Evolutionary conservation across 805 yeast genomes (phyloP).

Genomic region (Zygosaccharomyces gambellarensis): DNA sequence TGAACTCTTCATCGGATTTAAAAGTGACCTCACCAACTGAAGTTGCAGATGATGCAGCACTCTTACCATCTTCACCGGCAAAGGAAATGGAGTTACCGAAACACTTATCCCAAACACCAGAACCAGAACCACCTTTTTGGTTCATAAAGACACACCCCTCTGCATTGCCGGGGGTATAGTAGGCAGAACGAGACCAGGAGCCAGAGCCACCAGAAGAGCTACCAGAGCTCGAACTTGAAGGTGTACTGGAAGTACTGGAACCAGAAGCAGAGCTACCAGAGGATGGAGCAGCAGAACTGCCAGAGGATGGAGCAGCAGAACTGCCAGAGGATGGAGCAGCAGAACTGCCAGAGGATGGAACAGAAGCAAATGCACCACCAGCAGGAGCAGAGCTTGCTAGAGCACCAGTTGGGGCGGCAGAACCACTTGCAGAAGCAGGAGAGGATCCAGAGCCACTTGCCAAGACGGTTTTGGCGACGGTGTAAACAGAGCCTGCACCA

Average conservation of each 20-base stretch:
- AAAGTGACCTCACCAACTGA: constrained; percentile 65
- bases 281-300: constrained; percentile 13
- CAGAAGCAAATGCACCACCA: background rate
- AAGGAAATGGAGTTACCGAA: constrained; percentile 93
- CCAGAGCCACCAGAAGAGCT: constrained; percentile 41
- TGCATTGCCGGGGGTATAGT: constrained; percentile 68
- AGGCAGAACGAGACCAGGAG: constrained; percentile 71
- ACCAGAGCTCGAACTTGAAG: constrained; percentile 36
- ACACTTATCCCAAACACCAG: constrained; percentile 81
- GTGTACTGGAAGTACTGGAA: constrained; percentile 28
- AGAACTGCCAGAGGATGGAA: constrained; percentile 15
- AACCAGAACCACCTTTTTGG: constrained; percentile 80
- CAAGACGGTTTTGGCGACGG: constrained; percentile 16
- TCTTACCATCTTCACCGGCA: constrained; percentile 70
- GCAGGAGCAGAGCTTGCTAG: background rate
- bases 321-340: constrained; percentile 19
- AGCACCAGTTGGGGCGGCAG: constrained; percentile 17
- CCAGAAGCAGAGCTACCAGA: constrained; percentile 25
- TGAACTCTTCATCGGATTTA: constrained; percentile 70
- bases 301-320: constrained; percentile 19
- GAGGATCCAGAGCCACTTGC: constrained; percentile 22
- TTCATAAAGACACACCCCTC: constrained; percentile 77
- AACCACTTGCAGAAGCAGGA: constrained; percentile 13
- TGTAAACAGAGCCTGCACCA: constrained; percentile 12
- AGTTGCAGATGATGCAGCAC: constrained; percentile 64